These are phyloP conservation scores for Saturnispora galanensis DNA, from an alignment of 805 yeast species.

Conservation along the genomic window DNA sequence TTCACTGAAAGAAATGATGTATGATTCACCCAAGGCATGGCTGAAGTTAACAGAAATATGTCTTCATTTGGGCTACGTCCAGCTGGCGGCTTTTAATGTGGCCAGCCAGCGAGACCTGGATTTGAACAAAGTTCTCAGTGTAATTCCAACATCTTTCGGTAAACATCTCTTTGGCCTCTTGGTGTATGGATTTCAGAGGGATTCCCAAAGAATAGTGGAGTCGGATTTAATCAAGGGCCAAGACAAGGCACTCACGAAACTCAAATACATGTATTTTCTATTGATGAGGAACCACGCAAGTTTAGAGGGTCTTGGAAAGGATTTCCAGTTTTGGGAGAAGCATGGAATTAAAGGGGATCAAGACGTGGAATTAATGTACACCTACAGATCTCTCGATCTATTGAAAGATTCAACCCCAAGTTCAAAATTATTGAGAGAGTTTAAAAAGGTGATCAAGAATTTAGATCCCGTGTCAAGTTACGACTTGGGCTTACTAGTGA, in stretches of 20 bases:
- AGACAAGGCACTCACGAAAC: background rate
- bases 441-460: too few relatives aligned
- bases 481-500: background rate
- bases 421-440: background rate
- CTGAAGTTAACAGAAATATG: background rate
- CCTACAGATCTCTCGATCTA: background rate
- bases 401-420: background rate
- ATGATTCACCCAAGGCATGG: background rate
- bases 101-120: background rate
- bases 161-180: background rate
- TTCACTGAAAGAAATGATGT: too few relatives aligned
- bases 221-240: background rate
- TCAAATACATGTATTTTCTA: conserved; percentile 2
- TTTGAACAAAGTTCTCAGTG: background rate
- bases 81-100: background rate
- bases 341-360: background rate
- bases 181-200: background rate
- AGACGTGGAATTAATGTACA: background rate
- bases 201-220: background rate
- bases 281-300: background rate
- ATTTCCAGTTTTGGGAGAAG: conserved; percentile 1
- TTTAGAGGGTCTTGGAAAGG: background rate
- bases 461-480: background rate
- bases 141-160: background rate
- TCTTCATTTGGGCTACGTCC: background rate